These are phyloP conservation scores for Pseudogymnoascus sp. DNA, from an alignment of 2,329 filamentous ascomycete species.

Conservation along the genomic window DNA sequence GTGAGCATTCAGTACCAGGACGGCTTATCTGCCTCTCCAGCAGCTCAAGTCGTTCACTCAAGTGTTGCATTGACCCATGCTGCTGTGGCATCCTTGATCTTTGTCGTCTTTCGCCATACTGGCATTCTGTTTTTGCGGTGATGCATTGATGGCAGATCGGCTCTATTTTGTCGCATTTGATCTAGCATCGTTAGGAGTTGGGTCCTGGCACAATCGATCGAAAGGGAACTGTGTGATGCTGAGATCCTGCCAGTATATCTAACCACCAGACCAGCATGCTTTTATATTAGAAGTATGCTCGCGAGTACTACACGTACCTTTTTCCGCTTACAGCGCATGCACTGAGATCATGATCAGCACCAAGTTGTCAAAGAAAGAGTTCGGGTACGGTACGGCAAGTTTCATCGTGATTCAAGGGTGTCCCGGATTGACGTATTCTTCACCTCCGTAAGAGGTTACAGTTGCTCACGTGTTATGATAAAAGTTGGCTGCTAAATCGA, in stretches of 20 bases:
- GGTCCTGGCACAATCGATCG: background rate
- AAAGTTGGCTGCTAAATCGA: background rate
- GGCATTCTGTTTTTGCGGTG: background rate
- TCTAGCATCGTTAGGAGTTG: background rate
- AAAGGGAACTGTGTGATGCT: background rate
- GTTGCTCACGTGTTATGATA: background rate
- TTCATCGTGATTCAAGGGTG: background rate
- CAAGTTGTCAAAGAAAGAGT: background rate
- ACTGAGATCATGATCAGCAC: background rate
- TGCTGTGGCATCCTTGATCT: background rate
- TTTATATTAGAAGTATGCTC: background rate
- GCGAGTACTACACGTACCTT: background rate
- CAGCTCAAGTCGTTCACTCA: slow-evolving; percentile 4
- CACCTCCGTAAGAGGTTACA: background rate
- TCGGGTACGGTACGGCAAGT: background rate
- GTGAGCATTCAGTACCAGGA: background rate
- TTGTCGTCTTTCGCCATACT: slow-evolving; percentile 1
- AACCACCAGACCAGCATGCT: background rate
- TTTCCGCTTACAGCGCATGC: background rate
- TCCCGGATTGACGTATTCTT: background rate
- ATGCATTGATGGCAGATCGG: background rate
- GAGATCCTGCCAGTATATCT: background rate
- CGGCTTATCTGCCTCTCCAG: background rate
- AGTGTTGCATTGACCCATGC: background rate
- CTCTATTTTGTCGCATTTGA: background rate